These are phyloP conservation scores for Metschnikowia hibisci DNA, from an alignment of 805 yeast genomes.

Conservation along the genomic window DNA sequence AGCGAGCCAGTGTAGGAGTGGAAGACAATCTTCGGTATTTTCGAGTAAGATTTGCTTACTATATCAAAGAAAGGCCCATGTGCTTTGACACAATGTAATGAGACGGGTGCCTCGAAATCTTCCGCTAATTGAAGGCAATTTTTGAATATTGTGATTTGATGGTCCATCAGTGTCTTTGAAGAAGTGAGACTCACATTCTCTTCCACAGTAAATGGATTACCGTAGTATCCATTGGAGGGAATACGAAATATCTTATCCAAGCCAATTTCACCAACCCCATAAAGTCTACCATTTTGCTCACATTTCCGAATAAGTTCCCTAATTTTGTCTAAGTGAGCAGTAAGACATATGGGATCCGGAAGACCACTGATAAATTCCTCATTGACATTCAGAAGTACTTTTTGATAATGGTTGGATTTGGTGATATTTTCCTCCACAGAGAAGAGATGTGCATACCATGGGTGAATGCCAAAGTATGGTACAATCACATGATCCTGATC, in stretches of 20 bases:
- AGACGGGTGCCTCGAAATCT: slow-evolving; percentile 47
- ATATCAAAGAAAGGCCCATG: slow-evolving; percentile 58
- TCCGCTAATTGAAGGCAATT: slow-evolving; percentile 55
- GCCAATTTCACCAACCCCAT: slow-evolving; percentile 86
- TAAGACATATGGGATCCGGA: slow-evolving; percentile 58
- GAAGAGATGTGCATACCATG: slow-evolving; percentile 81
- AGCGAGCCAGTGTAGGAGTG: slow-evolving; percentile 86
- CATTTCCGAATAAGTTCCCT: slow-evolving; percentile 19
- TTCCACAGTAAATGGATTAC: slow-evolving; percentile 22
- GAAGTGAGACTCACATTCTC: slow-evolving; percentile 23
- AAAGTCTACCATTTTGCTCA: slow-evolving; percentile 6
- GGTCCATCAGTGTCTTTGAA: slow-evolving; percentile 58
- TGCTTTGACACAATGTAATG: slow-evolving; percentile 82
- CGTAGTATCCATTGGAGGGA: slow-evolving; percentile 56
- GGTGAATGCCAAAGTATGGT: slow-evolving; percentile 76
- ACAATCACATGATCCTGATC: slow-evolving; percentile 20
- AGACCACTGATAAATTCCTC: slow-evolving; percentile 41
- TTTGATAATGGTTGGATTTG: slow-evolving; percentile 54
- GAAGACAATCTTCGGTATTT: slow-evolving; percentile 48
- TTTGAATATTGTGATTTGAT: slow-evolving; percentile 56
- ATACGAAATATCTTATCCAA: slow-evolving; percentile 72
- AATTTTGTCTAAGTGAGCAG: slow-evolving; percentile 31
- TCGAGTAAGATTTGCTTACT: slow-evolving; percentile 11
- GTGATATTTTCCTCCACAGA: slow-evolving; percentile 23
- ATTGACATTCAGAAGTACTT: slow-evolving; percentile 44